Evolutionary conservation across 139 green algal genomes (phyloP).

Genomic region (Picochlorum sp.): DNA sequence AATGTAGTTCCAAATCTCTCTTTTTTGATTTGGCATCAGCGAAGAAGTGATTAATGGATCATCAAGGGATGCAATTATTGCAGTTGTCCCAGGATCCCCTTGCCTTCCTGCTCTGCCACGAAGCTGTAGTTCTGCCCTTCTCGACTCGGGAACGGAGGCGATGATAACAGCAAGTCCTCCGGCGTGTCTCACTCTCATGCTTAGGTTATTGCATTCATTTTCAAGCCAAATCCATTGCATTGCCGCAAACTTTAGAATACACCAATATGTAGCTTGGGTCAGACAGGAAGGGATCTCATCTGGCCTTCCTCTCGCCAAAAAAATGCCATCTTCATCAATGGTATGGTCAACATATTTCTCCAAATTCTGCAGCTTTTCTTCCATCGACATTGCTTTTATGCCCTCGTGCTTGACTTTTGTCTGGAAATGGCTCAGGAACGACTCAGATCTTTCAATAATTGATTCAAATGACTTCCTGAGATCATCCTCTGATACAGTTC

Average conservation of each 20-base stretch:
- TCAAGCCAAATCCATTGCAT: slow-evolving; percentile 62
- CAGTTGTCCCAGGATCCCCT: slow-evolving; percentile 57
- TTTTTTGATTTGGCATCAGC: not conserved
- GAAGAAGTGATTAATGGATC: slow-evolving; percentile 23
- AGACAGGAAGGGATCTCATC: not conserved
- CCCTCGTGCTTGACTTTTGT: too few relatives aligned
- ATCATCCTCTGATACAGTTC: too few relatives aligned
- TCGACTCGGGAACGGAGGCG: slow-evolving; percentile 32
- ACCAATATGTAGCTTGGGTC: too few relatives aligned
- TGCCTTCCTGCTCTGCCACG: slow-evolving; percentile 48
- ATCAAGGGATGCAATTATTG: slow-evolving; percentile 36
- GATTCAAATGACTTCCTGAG: too few relatives aligned
- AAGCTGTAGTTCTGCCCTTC: slow-evolving; percentile 60
- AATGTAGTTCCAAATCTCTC: not conserved
- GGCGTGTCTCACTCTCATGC: slow-evolving; percentile 1
- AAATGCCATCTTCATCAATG: too few relatives aligned
- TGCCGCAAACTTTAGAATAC: slow-evolving; percentile 18
- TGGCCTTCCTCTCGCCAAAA: not conserved
- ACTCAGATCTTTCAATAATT: too few relatives aligned
- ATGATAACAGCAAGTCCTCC: slow-evolving; percentile 65
- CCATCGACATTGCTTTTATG: too few relatives aligned
- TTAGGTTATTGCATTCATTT: slow-evolving; percentile 14
- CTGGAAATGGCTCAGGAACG: too few relatives aligned
- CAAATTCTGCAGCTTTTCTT: too few relatives aligned
- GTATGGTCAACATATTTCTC: too few relatives aligned